Conservation (phyloP, 352 stramenopile species). For the Phytophthora hibernalis region DNA sequence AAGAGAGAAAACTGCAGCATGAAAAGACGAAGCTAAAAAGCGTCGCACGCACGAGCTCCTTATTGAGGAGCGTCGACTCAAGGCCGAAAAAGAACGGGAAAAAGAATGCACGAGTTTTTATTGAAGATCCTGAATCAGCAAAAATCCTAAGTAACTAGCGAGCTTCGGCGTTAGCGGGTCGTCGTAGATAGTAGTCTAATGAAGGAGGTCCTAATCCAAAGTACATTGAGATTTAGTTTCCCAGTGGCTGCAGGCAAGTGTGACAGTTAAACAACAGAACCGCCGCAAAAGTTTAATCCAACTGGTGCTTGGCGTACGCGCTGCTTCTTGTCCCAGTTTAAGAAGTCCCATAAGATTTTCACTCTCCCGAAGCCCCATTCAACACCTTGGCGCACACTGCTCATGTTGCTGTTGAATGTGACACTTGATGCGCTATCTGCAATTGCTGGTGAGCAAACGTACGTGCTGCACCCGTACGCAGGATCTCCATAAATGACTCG, state of each 20-base stretch:
- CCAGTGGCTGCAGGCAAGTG: neutral
- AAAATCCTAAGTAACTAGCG: too few species aligned
- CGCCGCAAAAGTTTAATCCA: neutral
- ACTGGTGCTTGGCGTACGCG: neutral
- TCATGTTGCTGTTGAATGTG: neutral
- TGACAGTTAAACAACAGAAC: neutral
- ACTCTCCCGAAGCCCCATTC: neutral
- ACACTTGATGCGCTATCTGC: neutral
- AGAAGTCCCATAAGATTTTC: neutral
- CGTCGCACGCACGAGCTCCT: neutral
- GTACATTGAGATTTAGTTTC: slow-evolving; percentile 3
- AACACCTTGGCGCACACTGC: neutral
- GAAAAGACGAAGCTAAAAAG: neutral
- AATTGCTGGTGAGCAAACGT: neutral
- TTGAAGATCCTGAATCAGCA: neutral
- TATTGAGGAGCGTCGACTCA: neutral
- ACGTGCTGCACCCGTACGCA: neutral
- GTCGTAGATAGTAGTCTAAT: neutral
- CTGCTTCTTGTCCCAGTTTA: slow-evolving; percentile 1
- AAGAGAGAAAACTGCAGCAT: neutral
- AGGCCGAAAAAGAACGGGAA: neutral
- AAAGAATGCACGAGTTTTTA: slow-evolving; percentile 1
- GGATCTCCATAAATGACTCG: neutral
- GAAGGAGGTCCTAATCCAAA: neutral
- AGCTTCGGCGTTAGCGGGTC: too few species aligned